Evolutionary conservation across 1,284 basidiomycete species (phyloP), one percentile per base, ranked within the genome.

Genomic region (Xerocomus minutiporus): DNA sequence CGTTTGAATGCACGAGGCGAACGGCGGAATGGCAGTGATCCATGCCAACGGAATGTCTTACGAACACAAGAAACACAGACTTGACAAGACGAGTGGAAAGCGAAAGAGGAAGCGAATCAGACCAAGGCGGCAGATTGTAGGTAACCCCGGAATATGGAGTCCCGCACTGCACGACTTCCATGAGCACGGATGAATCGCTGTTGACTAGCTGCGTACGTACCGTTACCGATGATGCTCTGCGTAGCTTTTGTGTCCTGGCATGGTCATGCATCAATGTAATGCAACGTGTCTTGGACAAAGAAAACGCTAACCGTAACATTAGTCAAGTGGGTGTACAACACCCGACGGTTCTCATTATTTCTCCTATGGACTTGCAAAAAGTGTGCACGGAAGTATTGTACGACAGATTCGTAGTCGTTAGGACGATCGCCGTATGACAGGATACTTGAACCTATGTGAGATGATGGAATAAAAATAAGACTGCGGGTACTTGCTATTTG

Each of bases 311-410:
- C 86, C 54, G 88, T 86, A 31, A 88, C 88, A 59, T 82, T 89
- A 8, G 87, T 90, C 60, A 89, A 76, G 65, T 90, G 87, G 13
- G 86, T 86, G 62, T 89, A 91, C 4, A 91, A 70, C 17, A 88
- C 87, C 44, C 87, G 80, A 47, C 83, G 79, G 62, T 83, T 86
- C 63, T 88, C 84, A 60, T 90, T 90, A 56, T 86, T 90, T 58
- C 79, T 78, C 58, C 84, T 75, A 65, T 91, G 88, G 9, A 88
- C 87, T 64, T 91, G 88, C 49, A 88, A 72, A 70, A 91, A 91
- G 60, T 91, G 89, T 20, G 88, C 84, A 8, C 84, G 82, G 78
- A 91, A 91, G 67, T 91, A 91, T 57, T 84, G 81, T 29, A 89
- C 82, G 7, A 88, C 86, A 1, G 84, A 77, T 52, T 89, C 86